phyloP scores from a whole-genome alignment of 192 early-diverging fungal genomes.

The Podila verticillata region DNA sequence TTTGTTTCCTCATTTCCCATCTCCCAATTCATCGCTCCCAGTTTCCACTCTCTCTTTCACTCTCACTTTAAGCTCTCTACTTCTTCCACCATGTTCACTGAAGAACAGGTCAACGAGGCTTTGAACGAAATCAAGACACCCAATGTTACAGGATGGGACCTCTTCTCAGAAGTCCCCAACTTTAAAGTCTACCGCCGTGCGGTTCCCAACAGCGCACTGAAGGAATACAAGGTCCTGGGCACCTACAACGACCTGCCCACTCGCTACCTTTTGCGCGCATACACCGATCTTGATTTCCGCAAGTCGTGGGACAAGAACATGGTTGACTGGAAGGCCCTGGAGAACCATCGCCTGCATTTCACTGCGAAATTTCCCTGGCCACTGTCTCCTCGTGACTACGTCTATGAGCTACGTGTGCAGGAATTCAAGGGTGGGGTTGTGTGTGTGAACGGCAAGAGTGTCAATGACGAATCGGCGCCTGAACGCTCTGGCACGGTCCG shows the following conservation, averaged over 20 bases:
- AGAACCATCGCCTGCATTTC: constrained; percentile 44
- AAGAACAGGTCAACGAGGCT: constrained; percentile 25
- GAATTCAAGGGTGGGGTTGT: constrained; percentile 26
- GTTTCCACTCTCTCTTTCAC: neutral
- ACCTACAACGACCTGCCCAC: constrained; percentile 50
- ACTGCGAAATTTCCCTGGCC: constrained; percentile 60
- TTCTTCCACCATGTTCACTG: constrained; percentile 15
- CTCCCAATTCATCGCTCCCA: neutral
- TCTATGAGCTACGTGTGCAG: constrained; percentile 51
- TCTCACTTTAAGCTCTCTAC: neutral
- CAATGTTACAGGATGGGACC: constrained; percentile 31
- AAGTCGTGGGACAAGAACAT: constrained; percentile 61
- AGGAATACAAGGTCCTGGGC: constrained; percentile 59
- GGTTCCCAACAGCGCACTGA: constrained; percentile 47
- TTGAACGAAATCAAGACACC: constrained; percentile 26
- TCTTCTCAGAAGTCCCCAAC: constrained; percentile 35
- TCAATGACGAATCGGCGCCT: constrained; percentile 17
- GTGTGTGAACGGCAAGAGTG: constrained; percentile 39
- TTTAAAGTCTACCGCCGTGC: constrained; percentile 54
- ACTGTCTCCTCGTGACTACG: constrained; percentile 56
- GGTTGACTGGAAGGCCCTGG: constrained; percentile 49
- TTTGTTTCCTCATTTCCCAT: neutral
- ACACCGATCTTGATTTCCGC: constrained; percentile 58
- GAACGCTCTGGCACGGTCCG: constrained; percentile 50
- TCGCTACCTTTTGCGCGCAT: constrained; percentile 51